phyloP scores from a whole-genome alignment of 306 rosid genomes.

The Prunus campanulata region DNA sequence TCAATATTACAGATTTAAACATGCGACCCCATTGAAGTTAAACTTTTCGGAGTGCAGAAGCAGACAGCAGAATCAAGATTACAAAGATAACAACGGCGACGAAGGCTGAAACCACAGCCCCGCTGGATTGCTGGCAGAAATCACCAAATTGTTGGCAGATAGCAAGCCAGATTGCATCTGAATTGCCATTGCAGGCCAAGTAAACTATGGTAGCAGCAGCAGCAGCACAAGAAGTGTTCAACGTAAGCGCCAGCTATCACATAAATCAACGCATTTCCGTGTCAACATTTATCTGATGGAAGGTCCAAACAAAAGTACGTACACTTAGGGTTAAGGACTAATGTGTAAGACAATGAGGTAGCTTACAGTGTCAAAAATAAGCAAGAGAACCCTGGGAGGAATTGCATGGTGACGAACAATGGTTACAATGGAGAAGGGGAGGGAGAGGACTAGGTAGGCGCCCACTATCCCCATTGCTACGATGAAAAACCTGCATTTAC shows the following conservation, averaged over 20 bases:
- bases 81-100: constrained; percentile 35
- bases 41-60: constrained; percentile 44
- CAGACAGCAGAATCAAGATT: constrained; percentile 45
- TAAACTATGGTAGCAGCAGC: constrained; percentile 59
- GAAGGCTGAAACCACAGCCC: constrained; percentile 50
- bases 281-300: too few species aligned
- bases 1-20: not conserved
- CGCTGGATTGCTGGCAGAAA: constrained; percentile 54
- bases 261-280: not conserved
- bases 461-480: constrained; percentile 59
- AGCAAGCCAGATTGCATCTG: constrained; percentile 20
- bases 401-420: constrained; percentile 54
- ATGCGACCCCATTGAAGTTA: constrained; percentile 15
- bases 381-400: constrained; percentile 55
- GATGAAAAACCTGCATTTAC: constrained; percentile 57
- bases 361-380: constrained; percentile 54
- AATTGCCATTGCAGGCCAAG: constrained; percentile 65
- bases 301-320: too few species aligned
- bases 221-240: constrained; percentile 43
- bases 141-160: constrained; percentile 51
- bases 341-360: not conserved
- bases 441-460: constrained; percentile 63
- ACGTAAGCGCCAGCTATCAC: constrained; percentile 47
- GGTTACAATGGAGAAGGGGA: constrained; percentile 58
- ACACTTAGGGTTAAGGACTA: too few species aligned